phyloP scores from a whole-genome alignment of 805 yeast genomes.

The Zygotorulaspora danielsina region DNA sequence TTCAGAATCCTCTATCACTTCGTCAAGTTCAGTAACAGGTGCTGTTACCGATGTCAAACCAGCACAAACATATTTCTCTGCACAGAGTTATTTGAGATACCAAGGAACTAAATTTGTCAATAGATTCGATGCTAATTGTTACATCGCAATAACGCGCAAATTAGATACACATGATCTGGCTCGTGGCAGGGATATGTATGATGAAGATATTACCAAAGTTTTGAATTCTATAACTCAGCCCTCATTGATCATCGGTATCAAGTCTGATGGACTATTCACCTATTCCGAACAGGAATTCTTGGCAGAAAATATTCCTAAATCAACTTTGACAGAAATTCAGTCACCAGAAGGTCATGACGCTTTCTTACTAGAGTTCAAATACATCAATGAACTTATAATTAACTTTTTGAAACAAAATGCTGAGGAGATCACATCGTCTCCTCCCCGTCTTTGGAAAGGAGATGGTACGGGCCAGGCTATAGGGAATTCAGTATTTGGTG shows the following conservation, averaged over 20 bases:
- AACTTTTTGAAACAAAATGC: slow-evolving; percentile 58
- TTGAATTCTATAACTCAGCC: slow-evolving; percentile 64
- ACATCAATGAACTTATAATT: slow-evolving; percentile 66
- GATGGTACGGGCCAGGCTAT: slow-evolving; percentile 41
- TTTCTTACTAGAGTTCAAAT: slow-evolving; percentile 80
- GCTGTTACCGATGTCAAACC: slow-evolving; percentile 29
- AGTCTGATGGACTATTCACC: slow-evolving; percentile 90
- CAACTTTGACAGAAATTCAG: slow-evolving; percentile 63
- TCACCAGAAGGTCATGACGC: slow-evolving; percentile 99
- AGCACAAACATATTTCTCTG: slow-evolving; percentile 71
- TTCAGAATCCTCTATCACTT: slow-evolving; percentile 32
- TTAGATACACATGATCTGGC: slow-evolving; percentile 93
- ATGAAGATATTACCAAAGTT: slow-evolving; percentile 41
- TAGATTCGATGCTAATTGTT: slow-evolving; percentile 95
- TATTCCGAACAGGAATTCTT: slow-evolving; percentile 84
- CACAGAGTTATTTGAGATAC: slow-evolving; percentile 90
- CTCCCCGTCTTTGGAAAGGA: slow-evolving; percentile 40
- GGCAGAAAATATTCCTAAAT: slow-evolving; percentile 68
- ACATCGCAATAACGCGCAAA: slow-evolving; percentile 88
- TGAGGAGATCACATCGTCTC: slow-evolving; percentile 51
- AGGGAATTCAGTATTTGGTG: slow-evolving; percentile 79
- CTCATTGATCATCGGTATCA: slow-evolving; percentile 79
- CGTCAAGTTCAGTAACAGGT: slow-evolving; percentile 22
- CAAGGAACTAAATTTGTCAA: slow-evolving; percentile 88
- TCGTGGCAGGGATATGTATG: slow-evolving; percentile 56